phyloP scores from a whole-genome alignment of 495 filamentous ascomycete genomes.

The Talaromyces stipitatus region DNA sequence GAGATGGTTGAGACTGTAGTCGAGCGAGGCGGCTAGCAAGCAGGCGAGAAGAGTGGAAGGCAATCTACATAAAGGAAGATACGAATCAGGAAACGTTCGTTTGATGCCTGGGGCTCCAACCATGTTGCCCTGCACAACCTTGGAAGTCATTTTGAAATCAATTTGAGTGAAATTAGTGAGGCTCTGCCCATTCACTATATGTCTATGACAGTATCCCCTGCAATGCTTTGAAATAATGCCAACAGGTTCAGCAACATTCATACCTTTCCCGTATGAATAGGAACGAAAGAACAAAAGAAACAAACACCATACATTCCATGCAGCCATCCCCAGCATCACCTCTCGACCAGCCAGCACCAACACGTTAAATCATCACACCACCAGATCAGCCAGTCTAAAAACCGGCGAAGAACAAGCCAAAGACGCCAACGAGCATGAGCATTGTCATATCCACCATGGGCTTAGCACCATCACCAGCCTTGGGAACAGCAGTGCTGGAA shows the following conservation, averaged over 20 bases:
- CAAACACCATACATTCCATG: neutral
- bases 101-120: too few relatives aligned
- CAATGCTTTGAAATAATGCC: neutral
- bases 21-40: too few relatives aligned
- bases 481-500: neutral
- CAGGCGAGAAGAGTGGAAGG: too few relatives aligned
- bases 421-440: neutral
- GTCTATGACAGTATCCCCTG: neutral
- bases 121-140: neutral
- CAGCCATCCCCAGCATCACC: neutral
- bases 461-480: neutral
- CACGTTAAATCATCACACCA: neutral
- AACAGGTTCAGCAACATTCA: neutral
- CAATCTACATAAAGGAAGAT: too few relatives aligned
- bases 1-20: too few relatives aligned
- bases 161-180: neutral
- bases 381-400: neutral
- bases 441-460: neutral
- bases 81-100: too few relatives aligned
- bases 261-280: neutral
- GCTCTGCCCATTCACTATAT: neutral
- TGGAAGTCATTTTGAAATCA: neutral
- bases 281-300: neutral
- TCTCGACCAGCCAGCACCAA: neutral
- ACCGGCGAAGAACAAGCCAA: neutral